Percentiles rank a stretch among this genome's conserved stretches.
These are phyloP conservation scores for Kodamaea fungicola DNA, from an alignment of 1,139 yeast genomes.

Conservation along the genomic window DNA sequence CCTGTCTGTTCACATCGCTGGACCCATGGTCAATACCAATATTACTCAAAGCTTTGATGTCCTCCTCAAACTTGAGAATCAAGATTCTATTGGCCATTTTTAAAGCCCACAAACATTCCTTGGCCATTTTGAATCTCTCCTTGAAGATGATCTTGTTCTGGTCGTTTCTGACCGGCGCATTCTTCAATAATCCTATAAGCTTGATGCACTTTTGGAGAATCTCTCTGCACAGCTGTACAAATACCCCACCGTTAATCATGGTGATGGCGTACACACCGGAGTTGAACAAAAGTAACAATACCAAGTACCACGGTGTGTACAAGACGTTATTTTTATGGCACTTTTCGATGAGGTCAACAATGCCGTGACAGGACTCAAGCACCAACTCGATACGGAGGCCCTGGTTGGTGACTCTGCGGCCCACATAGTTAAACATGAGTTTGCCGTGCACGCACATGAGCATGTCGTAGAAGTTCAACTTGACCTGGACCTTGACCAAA, in stretches of 20 bases:
- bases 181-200: constrained; percentile 25
- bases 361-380: constrained; percentile 33
- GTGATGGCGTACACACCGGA: constrained; percentile 46
- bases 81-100: constrained; percentile 54
- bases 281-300: constrained; percentile 43
- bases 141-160: constrained; percentile 32
- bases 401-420: constrained; percentile 27
- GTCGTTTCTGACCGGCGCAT: constrained; percentile 30
- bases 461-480: constrained; percentile 40
- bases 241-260: constrained; percentile 43
- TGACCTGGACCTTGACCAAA: constrained; percentile 36
- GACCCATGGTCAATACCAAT: constrained; percentile 59
- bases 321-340: constrained; percentile 33
- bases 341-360: constrained; percentile 31
- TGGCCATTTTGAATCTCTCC: constrained; percentile 54
- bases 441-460: constrained; percentile 37
- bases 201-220: constrained; percentile 25
- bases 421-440: constrained; percentile 31
- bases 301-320: constrained; percentile 55
- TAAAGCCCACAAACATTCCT: constrained; percentile 63
- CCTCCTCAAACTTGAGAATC: constrained; percentile 43
- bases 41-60: constrained; percentile 30
- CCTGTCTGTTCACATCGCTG: constrained; percentile 48
- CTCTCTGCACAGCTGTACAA: constrained; percentile 20
- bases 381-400: constrained; percentile 35